Evolutionary conservation across 2,329 filamentous ascomycete species (phyloP), one percentile per base, ranked within the genome.

Genomic region (Fusarium vanettenii): DNA sequence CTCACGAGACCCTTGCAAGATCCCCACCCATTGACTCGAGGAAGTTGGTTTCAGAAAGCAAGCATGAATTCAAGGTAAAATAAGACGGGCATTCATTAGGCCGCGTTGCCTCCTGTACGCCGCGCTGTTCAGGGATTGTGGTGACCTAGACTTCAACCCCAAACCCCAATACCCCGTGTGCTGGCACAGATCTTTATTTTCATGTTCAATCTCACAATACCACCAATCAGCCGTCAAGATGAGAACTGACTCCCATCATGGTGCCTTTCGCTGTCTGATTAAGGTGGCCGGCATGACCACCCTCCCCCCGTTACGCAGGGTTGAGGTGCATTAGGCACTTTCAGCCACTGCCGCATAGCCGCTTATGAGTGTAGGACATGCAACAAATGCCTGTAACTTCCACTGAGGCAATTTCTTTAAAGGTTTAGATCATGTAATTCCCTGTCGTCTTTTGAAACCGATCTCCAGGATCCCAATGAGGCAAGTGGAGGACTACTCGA

Each of bases 191-290:
- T 16, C 13, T 25, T 6, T 1, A 16, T 16, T 3, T 18, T 10
- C 8, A 16, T 6, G 22, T 48, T 9, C 2, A 18, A 18, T 27
- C 4, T 48, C 22, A 10, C 4, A 9, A 45, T 8, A 8, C 2
- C 14, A 48, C 14, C 22, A 48, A 25, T 25, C 5, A 25, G 7
- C 22, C 22, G 16, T 9, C 14, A 16, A 18, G 7, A 16, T 2
- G 3, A 18, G 43, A 8, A 5, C 43, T 25, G 5, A 2, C 4
- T 1, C 2, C 27, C 22, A 16, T 2, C 14, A 4, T 16, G 0
- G 5, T 16, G 8, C 8, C 22, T 48, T 18, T 18, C 43, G 2
- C 14, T 25, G 5, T 11, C 22, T 8, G 10, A 11, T 27, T 0
- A 11, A 48, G 5, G 4, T 2, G 7, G 2, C 20, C 4, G 9